phyloP scores from a whole-genome alignment of 176 grass and related monocot genomes.

The Puya raimondii region DNA sequence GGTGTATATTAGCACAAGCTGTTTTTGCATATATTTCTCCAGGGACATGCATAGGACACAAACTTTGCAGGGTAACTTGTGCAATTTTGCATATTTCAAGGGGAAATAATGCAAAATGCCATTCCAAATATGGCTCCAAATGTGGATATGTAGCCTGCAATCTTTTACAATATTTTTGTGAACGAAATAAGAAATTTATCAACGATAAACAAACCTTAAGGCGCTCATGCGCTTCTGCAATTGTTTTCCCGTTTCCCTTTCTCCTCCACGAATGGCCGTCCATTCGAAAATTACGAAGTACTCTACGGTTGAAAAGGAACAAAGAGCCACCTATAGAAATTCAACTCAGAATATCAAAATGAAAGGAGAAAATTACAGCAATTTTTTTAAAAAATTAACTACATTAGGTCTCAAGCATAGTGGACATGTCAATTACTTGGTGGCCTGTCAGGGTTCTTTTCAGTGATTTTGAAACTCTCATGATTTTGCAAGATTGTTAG shows the following conservation, averaged over 20 bases:
- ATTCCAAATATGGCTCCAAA: no score
- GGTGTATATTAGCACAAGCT: no score
- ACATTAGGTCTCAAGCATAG: background rate
- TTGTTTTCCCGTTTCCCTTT: slow-evolving; percentile 56
- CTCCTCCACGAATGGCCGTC: slow-evolving; percentile 73
- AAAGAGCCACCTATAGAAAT: slow-evolving; percentile 58
- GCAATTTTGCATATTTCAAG: no score
- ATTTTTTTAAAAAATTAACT: background rate
- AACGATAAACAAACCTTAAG: slow-evolving; percentile 50
- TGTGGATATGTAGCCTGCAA: no score
- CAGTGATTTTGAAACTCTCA: slow-evolving; percentile 31
- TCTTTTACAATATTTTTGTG: no score
- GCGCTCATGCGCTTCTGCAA: slow-evolving; percentile 69
- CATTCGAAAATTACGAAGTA: slow-evolving; percentile 71
- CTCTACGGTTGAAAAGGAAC: slow-evolving; percentile 81
- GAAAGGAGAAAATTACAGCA: background rate
- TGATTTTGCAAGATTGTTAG: slow-evolving; percentile 58
- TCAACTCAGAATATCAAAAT: background rate
- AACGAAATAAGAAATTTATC: no score
- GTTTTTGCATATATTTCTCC: no score
- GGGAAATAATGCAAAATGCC: no score
- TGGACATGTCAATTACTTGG: slow-evolving; percentile 42
- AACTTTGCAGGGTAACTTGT: no score
- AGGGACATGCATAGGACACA: no score
- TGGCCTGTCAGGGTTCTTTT: slow-evolving; percentile 51